Evolutionary conservation across 202 grass and related monocot genomes (phyloP).

Genomic region (Panicum virgatum): DNA sequence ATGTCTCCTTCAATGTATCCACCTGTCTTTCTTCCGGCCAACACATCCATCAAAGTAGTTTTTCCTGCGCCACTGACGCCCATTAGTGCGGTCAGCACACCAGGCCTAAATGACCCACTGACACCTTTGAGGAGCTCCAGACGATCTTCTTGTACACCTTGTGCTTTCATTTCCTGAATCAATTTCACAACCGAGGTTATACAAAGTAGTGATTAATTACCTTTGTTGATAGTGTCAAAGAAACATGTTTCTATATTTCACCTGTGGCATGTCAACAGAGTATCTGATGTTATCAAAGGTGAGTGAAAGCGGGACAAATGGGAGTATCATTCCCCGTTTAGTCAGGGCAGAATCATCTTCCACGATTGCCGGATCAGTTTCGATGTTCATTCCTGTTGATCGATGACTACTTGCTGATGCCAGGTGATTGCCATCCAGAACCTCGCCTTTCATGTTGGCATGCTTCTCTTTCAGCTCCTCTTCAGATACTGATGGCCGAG

Average conservation of each 20-base stretch:
- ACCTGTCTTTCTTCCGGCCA: constrained; percentile 72
- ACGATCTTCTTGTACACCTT: constrained; percentile 68
- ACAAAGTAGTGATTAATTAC: background rate
- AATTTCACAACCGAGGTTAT: constrained; percentile 31
- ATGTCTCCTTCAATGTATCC: constrained; percentile 84
- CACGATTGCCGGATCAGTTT: constrained; percentile 2
- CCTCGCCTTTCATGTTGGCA: constrained; percentile 57
- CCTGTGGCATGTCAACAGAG: constrained; percentile 83
- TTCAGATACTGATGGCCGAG: constrained; percentile 40
- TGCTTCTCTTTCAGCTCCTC: constrained; percentile 78
- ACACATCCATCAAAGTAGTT: constrained; percentile 86
- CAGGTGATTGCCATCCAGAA: constrained; percentile 39
- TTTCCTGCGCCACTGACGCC: constrained; percentile 81
- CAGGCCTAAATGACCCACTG: constrained; percentile 72
- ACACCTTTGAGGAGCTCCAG: constrained; percentile 70
- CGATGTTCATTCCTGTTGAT: constrained; percentile 3
- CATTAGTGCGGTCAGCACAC: constrained; percentile 75
- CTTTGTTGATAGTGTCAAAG: background rate
- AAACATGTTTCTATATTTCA: constrained; percentile 34
- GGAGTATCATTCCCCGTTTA: constrained; percentile 80
- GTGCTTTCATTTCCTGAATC: constrained; percentile 85
- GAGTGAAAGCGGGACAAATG: constrained; percentile 64
- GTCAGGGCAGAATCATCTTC: constrained; percentile 31
- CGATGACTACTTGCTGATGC: constrained; percentile 24
- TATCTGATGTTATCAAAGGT: constrained; percentile 74